phyloP scores from a whole-genome alignment of 2,329 filamentous ascomycete species.

The Penicillium palitans region DNA sequence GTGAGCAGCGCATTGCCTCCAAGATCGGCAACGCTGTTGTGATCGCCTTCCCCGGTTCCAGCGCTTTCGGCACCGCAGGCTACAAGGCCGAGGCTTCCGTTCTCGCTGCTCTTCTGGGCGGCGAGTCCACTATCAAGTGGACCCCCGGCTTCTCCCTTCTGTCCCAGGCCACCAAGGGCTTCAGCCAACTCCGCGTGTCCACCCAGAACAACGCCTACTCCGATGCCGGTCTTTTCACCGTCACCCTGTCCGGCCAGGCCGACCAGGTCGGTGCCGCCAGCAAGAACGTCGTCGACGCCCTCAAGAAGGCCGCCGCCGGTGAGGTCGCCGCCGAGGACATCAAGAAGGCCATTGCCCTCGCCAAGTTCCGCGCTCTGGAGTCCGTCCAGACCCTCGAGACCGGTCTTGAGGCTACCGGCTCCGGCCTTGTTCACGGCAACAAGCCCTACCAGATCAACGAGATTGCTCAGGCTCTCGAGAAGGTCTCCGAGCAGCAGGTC shows the following conservation, averaged over 20 bases:
- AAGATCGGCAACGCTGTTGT: constrained; percentile 77
- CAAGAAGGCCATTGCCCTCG: constrained; percentile 85
- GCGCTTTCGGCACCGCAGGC: constrained; percentile 66
- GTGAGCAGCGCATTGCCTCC: constrained; percentile 86
- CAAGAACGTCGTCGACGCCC: constrained; percentile 72
- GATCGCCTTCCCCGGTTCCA: constrained; percentile 88
- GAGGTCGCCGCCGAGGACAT: constrained; percentile 79
- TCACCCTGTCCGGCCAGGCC: constrained; percentile 76
- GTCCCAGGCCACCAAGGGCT: constrained; percentile 70
- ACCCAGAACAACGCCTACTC: constrained; percentile 86
- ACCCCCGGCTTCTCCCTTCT: constrained; percentile 88
- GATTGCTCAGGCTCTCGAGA: constrained; percentile 74
- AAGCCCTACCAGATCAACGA: constrained; percentile 82
- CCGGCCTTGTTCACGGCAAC: constrained; percentile 76
- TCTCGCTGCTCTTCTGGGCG: constrained; percentile 84
- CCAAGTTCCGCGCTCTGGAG: constrained; percentile 89
- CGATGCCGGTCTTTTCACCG: constrained; percentile 84
- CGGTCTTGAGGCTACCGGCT: constrained; percentile 79
- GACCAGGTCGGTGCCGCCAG: constrained; percentile 71
- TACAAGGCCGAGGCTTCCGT: constrained; percentile 91
- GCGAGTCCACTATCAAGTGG: constrained; percentile 93
- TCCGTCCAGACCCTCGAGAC: constrained; percentile 73
- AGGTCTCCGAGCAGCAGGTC: constrained; percentile 79
- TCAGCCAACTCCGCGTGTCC: constrained; percentile 66
- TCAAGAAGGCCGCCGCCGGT: constrained; percentile 78